These are phyloP conservation scores for Dactylellina parvicollis DNA, from an alignment of 2,329 filamentous ascomycete genomes.

Conservation along the genomic window DNA sequence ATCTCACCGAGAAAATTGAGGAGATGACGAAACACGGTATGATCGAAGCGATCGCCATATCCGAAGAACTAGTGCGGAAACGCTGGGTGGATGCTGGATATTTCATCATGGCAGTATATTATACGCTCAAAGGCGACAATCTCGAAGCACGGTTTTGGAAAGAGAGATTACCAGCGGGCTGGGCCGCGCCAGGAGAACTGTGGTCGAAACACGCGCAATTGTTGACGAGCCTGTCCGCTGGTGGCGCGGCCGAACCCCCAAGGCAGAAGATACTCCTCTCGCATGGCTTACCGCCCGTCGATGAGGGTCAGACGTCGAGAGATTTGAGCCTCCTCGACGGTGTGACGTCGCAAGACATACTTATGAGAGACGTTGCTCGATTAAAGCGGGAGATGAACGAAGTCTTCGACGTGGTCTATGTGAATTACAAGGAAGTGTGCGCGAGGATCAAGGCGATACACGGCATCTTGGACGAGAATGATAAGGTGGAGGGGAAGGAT, in stretches of 20 bases:
- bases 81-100: constrained; percentile 30
- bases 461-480: constrained; percentile 21
- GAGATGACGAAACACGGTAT: constrained; percentile 32
- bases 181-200: background rate
- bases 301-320: background rate
- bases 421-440: constrained; percentile 29
- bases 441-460: constrained; percentile 35
- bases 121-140: constrained; percentile 10
- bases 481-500: constrained; percentile 20
- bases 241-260: background rate
- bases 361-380: constrained; percentile 16
- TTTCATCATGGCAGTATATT: constrained; percentile 10
- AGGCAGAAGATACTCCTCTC: background rate
- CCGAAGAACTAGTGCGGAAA: background rate
- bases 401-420: constrained; percentile 19
- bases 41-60: constrained; percentile 9
- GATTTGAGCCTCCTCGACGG: constrained; percentile 3
- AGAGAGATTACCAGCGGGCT: constrained; percentile 9
- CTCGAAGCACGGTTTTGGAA: constrained; percentile 35
- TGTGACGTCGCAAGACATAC: constrained; percentile 6
- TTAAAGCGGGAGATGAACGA: constrained; percentile 38
- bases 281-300: background rate
- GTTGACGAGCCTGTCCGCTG: background rate
- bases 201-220: background rate
- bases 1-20: background rate